Evolutionary conservation across 176 grass and related monocot genomes (phyloP).

Genomic region (Avena atlantica): DNA sequence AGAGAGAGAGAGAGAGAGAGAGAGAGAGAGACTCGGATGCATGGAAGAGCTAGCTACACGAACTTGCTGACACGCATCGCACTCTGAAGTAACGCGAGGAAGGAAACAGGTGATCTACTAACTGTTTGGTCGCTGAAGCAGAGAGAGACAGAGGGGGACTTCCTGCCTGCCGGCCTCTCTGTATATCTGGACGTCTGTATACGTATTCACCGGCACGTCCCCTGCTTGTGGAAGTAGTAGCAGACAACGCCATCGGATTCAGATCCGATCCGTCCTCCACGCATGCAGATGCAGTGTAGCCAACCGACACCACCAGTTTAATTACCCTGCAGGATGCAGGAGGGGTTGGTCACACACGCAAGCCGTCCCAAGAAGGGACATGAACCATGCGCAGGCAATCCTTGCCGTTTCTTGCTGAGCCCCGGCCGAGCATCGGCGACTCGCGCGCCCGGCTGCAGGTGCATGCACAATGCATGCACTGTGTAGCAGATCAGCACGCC

Average conservation of each 20-base stretch:
- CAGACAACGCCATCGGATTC: not conserved
- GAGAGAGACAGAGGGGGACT: not conserved
- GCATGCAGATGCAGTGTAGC: not conserved
- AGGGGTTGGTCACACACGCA: not conserved
- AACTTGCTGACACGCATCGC: too few species aligned
- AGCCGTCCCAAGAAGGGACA: too few species aligned
- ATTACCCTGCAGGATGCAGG: not conserved
- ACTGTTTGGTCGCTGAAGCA: not conserved
- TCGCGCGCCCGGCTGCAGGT: not conserved
- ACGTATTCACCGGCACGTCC: not conserved
- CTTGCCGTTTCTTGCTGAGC: not conserved
- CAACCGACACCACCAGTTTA: not conserved
- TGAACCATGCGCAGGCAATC: not conserved
- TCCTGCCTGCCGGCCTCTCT: not conserved
- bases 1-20: too few species aligned
- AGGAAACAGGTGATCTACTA: too few species aligned
- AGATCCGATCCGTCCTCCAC: not conserved
- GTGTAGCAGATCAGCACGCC: not conserved
- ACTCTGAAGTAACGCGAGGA: too few species aligned
- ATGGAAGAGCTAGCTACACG: too few species aligned
- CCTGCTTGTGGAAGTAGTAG: not conserved
- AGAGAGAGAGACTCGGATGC: too few species aligned
- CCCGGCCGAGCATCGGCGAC: not conserved
- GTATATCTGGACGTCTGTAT: not conserved
- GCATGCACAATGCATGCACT: not conserved